Evolutionary conservation across 2,329 filamentous ascomycete species (phyloP), one percentile per base, ranked within the genome.

Genomic region (Daldinia eschscholtzii): DNA sequence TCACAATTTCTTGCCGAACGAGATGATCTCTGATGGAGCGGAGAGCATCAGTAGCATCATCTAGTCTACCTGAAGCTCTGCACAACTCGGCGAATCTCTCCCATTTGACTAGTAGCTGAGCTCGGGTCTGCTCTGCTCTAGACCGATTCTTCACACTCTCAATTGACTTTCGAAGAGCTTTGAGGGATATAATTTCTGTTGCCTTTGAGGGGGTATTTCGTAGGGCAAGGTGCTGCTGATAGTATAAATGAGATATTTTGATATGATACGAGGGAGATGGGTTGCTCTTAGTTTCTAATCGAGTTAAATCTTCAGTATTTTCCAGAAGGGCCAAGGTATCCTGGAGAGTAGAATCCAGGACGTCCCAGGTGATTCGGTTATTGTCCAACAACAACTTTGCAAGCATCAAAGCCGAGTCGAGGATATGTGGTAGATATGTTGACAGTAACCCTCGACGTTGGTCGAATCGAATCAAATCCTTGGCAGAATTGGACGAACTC

Each of bases 221-320:
- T 67, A 88, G 76, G 50, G 84, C 81, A 18, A 86, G 80, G 74
- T 89, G 88, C 55, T 87, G 83, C n/a, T 88, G 83, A 76, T 90
- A 93, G 76, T 93, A 93, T 2, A 92, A 83, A 72, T 91, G 90
- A 0, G 91, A 93, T 28, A 93, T 86, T 73, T 90, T 92, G 68
- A 91, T 85, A 64, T 87, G 83, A 71, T 89, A 88, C 1, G 81
- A 82, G n/a, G 76, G 73, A 20, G 79, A 70, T 6, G 79, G 72
- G 28, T 80, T 79, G 18, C 64, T 70, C 20, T 76, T 75, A 18
- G 75, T 66, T 18, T 58, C 67, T 10, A 68, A 57, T 6, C 74
- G 65, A 57, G 73, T 76, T n/a, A 75, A 65, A 59, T 85, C 80
- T 4, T 84, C 83, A 50, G 89, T 80, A 57, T 83, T 81, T 37